Evolutionary conservation across 805 yeast genomes (phyloP), one percentile per base, ranked within the genome.

Genomic region (Teunomyces stri): DNA sequence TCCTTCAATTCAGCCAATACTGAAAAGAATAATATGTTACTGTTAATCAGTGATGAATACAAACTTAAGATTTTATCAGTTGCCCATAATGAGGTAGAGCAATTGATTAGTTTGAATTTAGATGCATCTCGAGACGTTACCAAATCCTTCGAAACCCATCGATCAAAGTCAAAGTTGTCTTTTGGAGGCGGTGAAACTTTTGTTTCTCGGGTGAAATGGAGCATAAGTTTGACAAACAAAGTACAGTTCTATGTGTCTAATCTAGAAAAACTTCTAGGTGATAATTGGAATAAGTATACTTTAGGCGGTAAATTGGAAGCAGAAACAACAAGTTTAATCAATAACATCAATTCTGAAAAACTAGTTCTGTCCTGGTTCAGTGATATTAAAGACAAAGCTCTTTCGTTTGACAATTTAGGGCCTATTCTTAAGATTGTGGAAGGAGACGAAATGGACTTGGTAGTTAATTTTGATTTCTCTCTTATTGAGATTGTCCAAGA

Each of bases 221-320:
- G 41, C 7, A 18, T 53, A 6, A 51, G 60, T 40, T 34, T 64
- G 5, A 42, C 49, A 6, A 47, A 53, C 5, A 69, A 66, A 46
- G 29, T 64, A 4, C 42, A 52, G 11, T 65, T 58, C 48, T 70
- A 66, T 46, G 41, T 55, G 10, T 28, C n/a, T 0, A 55, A 54
- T 34, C 54, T 72, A 12, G 46, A 52, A 6, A 47, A 39, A n/a
- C 38, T 66, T 5, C 55, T 70, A 18, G 78, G 78, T 0, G 40
- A 44, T 2, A 62, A 61, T 33, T 72, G 78, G 78, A 54, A 56
- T 35, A 63, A 68, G 41, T 72, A 64, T 50, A 63, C 75, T 2
- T 38, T 60, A 11, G 97, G 96, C 0, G 76, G 74, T 44, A 79
- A 76, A 50, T 76, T 92, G 0, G 68, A 76, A 9, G 61, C 69